phyloP scores from a whole-genome alignment of 2,329 filamentous ascomycete genomes.

The Spiromastix sp. region DNA sequence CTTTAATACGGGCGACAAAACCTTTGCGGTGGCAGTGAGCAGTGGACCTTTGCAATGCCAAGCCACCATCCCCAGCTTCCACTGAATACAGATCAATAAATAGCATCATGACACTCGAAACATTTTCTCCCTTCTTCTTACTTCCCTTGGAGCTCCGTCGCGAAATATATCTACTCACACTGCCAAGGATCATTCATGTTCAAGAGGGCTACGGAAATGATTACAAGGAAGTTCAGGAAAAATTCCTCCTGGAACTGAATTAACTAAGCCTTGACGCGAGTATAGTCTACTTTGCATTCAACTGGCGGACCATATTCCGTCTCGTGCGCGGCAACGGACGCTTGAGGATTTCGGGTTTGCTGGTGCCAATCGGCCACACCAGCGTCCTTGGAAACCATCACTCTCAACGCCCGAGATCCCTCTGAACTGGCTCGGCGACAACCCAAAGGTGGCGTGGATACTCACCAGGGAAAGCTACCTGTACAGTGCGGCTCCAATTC shows the following conservation, averaged over 20 bases:
- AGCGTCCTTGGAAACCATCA: constrained; percentile 31
- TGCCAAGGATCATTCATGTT: not conserved
- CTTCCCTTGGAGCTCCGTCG: not conserved
- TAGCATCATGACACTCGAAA: too few relatives aligned
- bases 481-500: not conserved
- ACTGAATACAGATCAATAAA: too few relatives aligned
- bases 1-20: too few relatives aligned
- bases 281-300: not conserved
- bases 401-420: constrained; percentile 15
- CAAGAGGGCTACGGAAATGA: not conserved
- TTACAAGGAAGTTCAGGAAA: too few relatives aligned
- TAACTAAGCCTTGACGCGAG: not conserved
- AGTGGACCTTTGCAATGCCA: too few relatives aligned
- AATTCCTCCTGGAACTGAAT: not conserved
- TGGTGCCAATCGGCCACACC: constrained; percentile 28
- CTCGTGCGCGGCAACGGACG: not conserved
- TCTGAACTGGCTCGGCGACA: not conserved
- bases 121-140: not conserved
- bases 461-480: not conserved
- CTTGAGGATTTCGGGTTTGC: not conserved
- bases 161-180: not conserved
- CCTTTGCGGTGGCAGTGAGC: too few relatives aligned
- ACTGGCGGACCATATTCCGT: not conserved
- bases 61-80: too few relatives aligned
- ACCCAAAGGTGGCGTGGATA: not conserved